phyloP scores from a whole-genome alignment of 768 basidiomycete genomes.

The Suillus hirtellus region DNA sequence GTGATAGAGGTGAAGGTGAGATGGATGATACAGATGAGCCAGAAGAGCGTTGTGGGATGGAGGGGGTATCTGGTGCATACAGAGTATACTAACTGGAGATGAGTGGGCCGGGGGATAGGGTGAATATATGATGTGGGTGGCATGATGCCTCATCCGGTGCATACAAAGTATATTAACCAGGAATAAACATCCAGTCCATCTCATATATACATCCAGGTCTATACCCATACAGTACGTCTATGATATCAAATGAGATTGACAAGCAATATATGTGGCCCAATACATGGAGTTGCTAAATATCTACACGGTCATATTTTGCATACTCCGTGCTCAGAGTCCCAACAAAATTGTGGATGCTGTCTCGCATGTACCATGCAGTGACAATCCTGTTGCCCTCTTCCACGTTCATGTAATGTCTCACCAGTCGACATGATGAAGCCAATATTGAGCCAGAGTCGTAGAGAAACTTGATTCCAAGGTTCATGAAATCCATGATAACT shows the following conservation, averaged over 20 bases:
- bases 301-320: neutral
- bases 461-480: neutral
- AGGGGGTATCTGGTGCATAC: neutral
- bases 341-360: conserved; percentile 1
- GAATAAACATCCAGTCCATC: neutral
- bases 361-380: conserved; percentile 1
- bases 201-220: neutral
- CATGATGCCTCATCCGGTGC: too few species aligned
- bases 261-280: too few species aligned
- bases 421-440: neutral
- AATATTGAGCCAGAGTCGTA: neutral
- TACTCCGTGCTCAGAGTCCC: neutral
- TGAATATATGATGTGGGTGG: too few species aligned
- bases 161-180: too few species aligned
- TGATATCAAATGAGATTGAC: neutral
- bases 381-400: conserved; percentile 1
- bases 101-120: neutral
- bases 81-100: neutral
- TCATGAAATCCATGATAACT: neutral
- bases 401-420: neutral
- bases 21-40: neutral
- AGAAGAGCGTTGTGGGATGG: neutral
- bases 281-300: neutral
- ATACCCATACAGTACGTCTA: neutral
- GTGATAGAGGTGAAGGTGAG: too few species aligned